A percentile compares a stretch with the other conserved stretches of the same genome.
Evolutionary conservation across 192 early-diverging fungal genomes (phyloP).

Genomic region (Coemansia sp.): DNA sequence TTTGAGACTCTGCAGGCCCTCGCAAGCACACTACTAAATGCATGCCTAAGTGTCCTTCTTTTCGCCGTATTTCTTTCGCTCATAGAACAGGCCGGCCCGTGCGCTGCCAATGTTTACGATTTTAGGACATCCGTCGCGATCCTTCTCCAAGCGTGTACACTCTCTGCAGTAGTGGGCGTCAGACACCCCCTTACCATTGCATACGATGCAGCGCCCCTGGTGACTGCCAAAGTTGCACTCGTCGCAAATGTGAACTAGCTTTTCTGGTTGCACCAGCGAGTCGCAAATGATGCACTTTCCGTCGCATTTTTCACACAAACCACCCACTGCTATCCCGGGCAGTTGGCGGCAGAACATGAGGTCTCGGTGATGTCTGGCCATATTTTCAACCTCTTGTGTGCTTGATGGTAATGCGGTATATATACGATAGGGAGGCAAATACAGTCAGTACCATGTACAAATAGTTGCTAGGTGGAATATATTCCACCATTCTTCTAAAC

Average conservation of each 20-base stretch:
- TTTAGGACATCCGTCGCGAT: conserved; percentile 96
- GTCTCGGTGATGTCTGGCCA: conserved; percentile 87
- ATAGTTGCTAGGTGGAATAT: background rate
- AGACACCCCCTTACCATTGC: conserved; percentile 83
- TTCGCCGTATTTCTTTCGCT: conserved; percentile 85
- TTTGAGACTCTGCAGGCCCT: no score
- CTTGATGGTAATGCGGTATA: background rate
- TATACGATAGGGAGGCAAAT: no score
- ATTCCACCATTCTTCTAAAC: background rate
- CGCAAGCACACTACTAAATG: background rate
- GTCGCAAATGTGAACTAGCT: conserved; percentile 88
- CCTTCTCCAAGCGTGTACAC: conserved; percentile 89
- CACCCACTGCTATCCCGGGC: conserved; percentile 73
- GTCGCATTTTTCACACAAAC: conserved; percentile 62
- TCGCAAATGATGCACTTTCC: conserved; percentile 97
- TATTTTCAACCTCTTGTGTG: conserved; percentile 14
- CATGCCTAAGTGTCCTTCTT: background rate
- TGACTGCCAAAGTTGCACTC: conserved; percentile 96
- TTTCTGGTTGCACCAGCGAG: conserved; percentile 89
- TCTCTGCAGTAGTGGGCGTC: conserved; percentile 95
- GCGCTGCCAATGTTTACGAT: conserved; percentile 94
- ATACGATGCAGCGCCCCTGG: conserved; percentile 89
- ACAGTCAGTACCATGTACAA: background rate
- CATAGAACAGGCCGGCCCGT: conserved; percentile 90
- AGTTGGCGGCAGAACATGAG: conserved; percentile 95